Percentiles rank a stretch among this genome's conserved stretches.
These are phyloP conservation scores for Craspedostauros australis DNA, from an alignment of 108 stramenopile genomes.

Conservation along the genomic window DNA sequence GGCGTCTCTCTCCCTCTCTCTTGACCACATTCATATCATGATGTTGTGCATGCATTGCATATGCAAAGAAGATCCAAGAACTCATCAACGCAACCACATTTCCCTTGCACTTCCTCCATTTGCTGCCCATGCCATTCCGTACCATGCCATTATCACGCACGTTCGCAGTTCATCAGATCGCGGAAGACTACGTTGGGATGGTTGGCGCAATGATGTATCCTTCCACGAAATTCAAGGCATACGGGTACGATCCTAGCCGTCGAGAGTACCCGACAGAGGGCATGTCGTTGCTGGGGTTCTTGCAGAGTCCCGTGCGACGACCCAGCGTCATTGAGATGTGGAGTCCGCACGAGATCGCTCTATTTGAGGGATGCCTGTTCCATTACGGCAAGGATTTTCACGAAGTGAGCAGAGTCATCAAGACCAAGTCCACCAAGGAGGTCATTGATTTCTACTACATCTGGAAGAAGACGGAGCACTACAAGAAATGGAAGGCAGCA, in stretches of 20 bases:
- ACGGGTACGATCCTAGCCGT: conserved; percentile 40
- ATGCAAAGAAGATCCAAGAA: too few species aligned
- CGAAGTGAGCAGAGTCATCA: conserved; percentile 45
- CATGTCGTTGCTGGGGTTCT: conserved; percentile 46
- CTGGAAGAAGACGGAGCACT: conserved; percentile 95
- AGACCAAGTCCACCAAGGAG: conserved; percentile 81
- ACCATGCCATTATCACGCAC: too few species aligned
- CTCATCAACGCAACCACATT: neutral
- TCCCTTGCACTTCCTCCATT: neutral
- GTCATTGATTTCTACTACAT: conserved; percentile 95
- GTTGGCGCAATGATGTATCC: conserved; percentile 45
- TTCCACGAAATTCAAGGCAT: conserved; percentile 35
- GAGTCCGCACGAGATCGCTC: conserved; percentile 78
- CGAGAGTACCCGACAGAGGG: conserved; percentile 48
- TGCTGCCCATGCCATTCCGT: neutral
- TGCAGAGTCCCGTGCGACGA: conserved; percentile 62
- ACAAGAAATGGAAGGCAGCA: conserved; percentile 74
- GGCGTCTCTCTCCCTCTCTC: too few species aligned
- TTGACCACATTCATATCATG: too few species aligned
- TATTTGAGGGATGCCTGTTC: conserved; percentile 79
- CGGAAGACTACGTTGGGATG: conserved; percentile 61
- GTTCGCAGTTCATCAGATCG: conserved; percentile 57
- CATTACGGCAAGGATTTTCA: conserved; percentile 84
- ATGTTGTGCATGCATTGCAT: too few species aligned
- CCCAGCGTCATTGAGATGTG: conserved; percentile 82